Conservation (phyloP, 2,329 filamentous ascomycete species). For the Ceratocystis cubensis region DNA sequence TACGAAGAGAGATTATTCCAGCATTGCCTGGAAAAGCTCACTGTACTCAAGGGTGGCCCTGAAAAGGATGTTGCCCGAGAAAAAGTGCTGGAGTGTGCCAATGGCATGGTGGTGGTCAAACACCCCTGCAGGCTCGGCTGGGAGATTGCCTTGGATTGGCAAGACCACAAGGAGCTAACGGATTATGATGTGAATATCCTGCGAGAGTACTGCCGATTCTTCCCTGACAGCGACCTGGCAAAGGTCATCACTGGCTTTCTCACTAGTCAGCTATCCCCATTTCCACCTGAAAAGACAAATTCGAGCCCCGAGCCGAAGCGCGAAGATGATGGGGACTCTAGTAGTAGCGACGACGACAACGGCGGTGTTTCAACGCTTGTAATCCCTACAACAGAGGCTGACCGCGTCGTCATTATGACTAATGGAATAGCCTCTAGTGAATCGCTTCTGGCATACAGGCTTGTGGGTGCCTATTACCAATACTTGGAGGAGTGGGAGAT, state of each 20-base stretch:
- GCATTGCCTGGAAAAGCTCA: conserved; percentile 65
- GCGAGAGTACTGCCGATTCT: conserved; percentile 67
- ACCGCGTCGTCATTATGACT: conserved; percentile 68
- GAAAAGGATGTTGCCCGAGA: conserved; percentile 59
- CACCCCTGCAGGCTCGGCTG: conserved; percentile 83
- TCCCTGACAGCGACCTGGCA: conserved; percentile 69
- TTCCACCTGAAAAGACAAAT: conserved; percentile 37
- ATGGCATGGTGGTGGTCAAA: conserved; percentile 92
- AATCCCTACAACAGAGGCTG: conserved; percentile 56
- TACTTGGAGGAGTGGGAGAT: conserved; percentile 74
- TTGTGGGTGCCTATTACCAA: conserved; percentile 74
- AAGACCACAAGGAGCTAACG: conserved; percentile 60
- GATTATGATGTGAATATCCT: conserved; percentile 69
- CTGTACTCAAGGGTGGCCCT: conserved; percentile 49
- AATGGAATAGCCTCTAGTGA: conserved; percentile 54
- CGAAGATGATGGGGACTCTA: conserved; percentile 35
- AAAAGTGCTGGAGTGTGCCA: conserved; percentile 63
- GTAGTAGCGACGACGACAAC: conserved; percentile 46
- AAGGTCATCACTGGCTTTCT: conserved; percentile 75
- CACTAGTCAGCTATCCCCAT: conserved; percentile 72
- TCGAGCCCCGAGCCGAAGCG: conserved; percentile 22
- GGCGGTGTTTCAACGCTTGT: conserved; percentile 41
- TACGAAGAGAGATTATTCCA: conserved; percentile 86
- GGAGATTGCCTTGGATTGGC: conserved; percentile 83
- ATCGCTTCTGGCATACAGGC: conserved; percentile 69